phyloP scores from a whole-genome alignment of 179 eudicot genomes.

The Heliamphora pulchella region DNA sequence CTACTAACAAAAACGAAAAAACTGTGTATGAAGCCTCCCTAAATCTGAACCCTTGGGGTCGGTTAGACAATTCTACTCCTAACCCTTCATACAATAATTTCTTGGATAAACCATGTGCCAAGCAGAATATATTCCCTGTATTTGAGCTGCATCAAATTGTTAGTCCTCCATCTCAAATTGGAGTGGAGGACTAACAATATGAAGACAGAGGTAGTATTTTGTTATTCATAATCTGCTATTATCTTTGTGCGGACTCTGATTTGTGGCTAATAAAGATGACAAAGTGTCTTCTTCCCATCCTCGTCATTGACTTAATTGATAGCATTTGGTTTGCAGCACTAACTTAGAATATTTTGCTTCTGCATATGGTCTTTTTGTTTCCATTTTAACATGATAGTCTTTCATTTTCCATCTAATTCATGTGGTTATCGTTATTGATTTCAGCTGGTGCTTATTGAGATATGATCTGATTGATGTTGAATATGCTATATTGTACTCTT shows the following conservation, averaged over 20 bases:
- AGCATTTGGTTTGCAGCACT: neutral
- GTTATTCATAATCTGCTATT: neutral
- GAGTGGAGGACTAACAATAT: too few relatives aligned
- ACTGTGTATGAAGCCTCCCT: too few relatives aligned
- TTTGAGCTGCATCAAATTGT: too few relatives aligned
- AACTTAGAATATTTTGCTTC: neutral
- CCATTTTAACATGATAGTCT: neutral
- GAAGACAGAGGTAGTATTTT: neutral
- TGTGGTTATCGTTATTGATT: neutral
- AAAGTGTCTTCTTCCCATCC: neutral
- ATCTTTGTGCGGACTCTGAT: neutral
- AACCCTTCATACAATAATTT: too few relatives aligned
- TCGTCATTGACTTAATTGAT: neutral
- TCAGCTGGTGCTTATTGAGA: conserved; percentile 8
- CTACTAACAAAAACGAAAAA: too few relatives aligned
- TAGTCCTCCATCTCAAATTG: too few relatives aligned
- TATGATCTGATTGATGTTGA: conserved; percentile 6
- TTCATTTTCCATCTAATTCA: neutral
- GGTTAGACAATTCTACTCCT: too few relatives aligned
- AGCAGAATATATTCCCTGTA: too few relatives aligned
- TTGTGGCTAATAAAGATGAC: neutral
- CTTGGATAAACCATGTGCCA: too few relatives aligned
- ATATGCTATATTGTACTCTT: neutral
- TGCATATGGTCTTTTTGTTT: neutral
- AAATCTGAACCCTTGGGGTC: too few relatives aligned